Conservation (phyloP, 768 basidiomycete genomes). For the Tricholomella constricta region DNA sequence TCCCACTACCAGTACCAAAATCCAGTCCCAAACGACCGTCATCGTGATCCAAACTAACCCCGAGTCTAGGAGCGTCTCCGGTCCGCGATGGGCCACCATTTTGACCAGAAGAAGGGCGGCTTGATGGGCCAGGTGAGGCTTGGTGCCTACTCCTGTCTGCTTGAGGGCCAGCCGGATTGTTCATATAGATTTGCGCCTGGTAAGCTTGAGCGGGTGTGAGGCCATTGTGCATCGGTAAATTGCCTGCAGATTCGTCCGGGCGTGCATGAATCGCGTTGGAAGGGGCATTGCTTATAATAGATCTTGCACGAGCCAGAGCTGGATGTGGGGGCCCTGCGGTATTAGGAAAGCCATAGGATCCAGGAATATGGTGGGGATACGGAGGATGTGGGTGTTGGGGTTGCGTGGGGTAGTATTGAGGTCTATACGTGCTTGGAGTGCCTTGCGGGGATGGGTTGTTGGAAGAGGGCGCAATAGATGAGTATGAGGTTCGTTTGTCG, state of each 20-base stretch:
- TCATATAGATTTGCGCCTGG: slow-evolving; percentile 71
- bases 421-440: slow-evolving; percentile 32
- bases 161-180: slow-evolving; percentile 36
- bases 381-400: slow-evolving; percentile 25
- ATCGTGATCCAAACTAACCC: slow-evolving; percentile 50
- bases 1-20: slow-evolving; percentile 40
- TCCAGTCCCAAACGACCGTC: slow-evolving; percentile 61
- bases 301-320: slow-evolving; percentile 48
- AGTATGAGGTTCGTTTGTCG: slow-evolving; percentile 51
- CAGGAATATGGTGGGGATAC: slow-evolving; percentile 32
- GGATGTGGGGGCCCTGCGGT: slow-evolving; percentile 42
- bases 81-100: slow-evolving; percentile 25
- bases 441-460: slow-evolving; percentile 24
- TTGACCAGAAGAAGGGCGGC: slow-evolving; percentile 22
- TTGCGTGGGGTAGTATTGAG: slow-evolving; percentile 40
- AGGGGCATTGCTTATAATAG: slow-evolving; percentile 46
- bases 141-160: slow-evolving; percentile 31
- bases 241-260: slow-evolving; percentile 55
- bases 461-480: slow-evolving; percentile 36
- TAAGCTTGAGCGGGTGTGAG: slow-evolving; percentile 81
- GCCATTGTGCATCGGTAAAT: slow-evolving; percentile 46
- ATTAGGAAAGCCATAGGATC: slow-evolving; percentile 24
- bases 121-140: slow-evolving; percentile 28
- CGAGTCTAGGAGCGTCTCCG: slow-evolving; percentile 37
- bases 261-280: slow-evolving; percentile 45